These are phyloP conservation scores for Amanita phalloides DNA, from an alignment of 768 basidiomycete genomes.

Conservation along the genomic window DNA sequence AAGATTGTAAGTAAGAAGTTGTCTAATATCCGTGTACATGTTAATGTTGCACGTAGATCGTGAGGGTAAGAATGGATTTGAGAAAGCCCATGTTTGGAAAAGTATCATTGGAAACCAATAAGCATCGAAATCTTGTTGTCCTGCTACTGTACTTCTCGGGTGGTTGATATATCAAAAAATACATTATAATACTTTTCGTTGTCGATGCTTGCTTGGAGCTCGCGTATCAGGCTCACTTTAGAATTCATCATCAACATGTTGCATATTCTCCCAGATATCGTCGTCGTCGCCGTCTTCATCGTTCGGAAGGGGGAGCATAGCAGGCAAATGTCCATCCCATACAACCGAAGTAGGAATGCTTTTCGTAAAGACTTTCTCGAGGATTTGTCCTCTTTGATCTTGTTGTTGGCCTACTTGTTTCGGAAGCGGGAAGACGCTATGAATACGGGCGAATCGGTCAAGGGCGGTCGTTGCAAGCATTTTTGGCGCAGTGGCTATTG, in stretches of 20 bases:
- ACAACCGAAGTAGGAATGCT: constrained; percentile 49
- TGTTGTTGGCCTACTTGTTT: constrained; percentile 33
- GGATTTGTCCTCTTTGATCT: constrained; percentile 45
- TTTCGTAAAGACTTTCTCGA: constrained; percentile 56
- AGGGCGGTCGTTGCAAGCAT: constrained; percentile 50
- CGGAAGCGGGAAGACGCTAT: constrained; percentile 48
- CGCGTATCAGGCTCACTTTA: constrained; percentile 15
- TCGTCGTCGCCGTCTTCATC: constrained; percentile 32
- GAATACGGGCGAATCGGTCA: constrained; percentile 64
- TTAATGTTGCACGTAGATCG: constrained; percentile 37
- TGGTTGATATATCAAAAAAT: neutral
- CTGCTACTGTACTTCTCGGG: neutral
- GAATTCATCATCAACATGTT: constrained; percentile 31
- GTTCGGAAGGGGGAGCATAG: constrained; percentile 9
- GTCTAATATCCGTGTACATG: neutral
- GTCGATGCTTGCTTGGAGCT: constrained; percentile 15
- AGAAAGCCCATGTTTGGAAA: constrained; percentile 81
- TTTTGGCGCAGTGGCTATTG: constrained; percentile 45
- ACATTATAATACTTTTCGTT: neutral
- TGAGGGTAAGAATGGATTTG: constrained; percentile 77
- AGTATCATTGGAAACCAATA: constrained; percentile 58
- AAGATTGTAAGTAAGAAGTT: constrained; percentile 50
- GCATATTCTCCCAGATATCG: constrained; percentile 62
- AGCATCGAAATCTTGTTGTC: neutral
- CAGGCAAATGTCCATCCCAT: constrained; percentile 37